Percentiles rank a stretch among this genome's conserved stretches.
These are phyloP conservation scores for Yamadazyma philogaea DNA, from an alignment of 805 yeast species.

Conservation along the genomic window DNA sequence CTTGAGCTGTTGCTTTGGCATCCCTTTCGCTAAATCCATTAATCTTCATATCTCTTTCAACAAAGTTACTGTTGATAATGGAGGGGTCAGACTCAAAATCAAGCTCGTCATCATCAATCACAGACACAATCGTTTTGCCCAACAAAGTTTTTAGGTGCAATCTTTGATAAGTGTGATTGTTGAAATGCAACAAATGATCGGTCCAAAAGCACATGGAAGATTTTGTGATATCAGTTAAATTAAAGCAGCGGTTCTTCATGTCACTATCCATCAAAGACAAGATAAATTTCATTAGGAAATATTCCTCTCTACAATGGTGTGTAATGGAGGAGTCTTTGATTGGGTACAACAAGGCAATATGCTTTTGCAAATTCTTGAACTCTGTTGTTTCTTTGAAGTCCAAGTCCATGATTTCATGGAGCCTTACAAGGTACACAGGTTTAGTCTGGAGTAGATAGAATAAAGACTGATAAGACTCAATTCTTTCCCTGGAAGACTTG, in stretches of 20 bases:
- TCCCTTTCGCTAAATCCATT: conserved; percentile 35
- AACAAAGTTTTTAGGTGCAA: conserved; percentile 39
- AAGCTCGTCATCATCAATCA: conserved; percentile 47
- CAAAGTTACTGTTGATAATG: conserved; percentile 45
- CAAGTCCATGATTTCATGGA: conserved; percentile 39
- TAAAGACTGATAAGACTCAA: conserved; percentile 70
- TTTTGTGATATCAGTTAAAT: conserved; percentile 39
- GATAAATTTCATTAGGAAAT: conserved; percentile 58
- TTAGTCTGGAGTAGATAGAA: conserved; percentile 84
- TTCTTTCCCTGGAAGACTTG: conserved; percentile 46
- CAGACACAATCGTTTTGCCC: conserved; percentile 34
- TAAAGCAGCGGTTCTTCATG: conserved; percentile 26
- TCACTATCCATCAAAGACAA: conserved; percentile 43
- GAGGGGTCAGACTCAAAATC: conserved; percentile 82
- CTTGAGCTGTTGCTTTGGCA: conserved; percentile 48
- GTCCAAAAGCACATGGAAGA: conserved; percentile 42
- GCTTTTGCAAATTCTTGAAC: conserved; percentile 22
- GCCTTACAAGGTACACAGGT: conserved; percentile 62
- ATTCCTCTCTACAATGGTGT: conserved; percentile 66
- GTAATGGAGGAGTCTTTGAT: conserved; percentile 26
- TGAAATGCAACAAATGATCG: conserved; percentile 39
- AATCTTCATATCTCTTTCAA: conserved; percentile 33
- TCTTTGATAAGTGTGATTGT: conserved; percentile 49
- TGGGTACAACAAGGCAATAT: conserved; percentile 28
- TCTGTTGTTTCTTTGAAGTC: conserved; percentile 22